Percentiles rank a stretch among this genome's conserved stretches.
Conservation (phyloP, 2,329 filamentous ascomycete species). For the Amphichorda felina region DNA sequence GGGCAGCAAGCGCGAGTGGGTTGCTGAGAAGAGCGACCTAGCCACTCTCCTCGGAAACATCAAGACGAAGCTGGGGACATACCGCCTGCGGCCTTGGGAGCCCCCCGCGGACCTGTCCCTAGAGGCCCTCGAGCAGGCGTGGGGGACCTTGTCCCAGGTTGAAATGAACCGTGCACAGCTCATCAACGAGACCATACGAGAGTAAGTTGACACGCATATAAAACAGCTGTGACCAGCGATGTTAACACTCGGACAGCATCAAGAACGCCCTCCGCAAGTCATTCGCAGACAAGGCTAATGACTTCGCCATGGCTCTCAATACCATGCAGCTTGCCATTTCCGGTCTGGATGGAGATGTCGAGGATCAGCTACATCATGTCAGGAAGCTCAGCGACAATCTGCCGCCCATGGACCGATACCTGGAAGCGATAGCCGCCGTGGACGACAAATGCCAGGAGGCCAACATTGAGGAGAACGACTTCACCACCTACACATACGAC, state of each 20-base stretch:
- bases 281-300: constrained; percentile 96
- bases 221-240: neutral
- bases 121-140: constrained; percentile 72
- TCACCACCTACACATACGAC: constrained; percentile 98
- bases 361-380: constrained; percentile 86
- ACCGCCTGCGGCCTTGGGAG: constrained; percentile 81
- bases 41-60: constrained; percentile 92
- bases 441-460: constrained; percentile 88
- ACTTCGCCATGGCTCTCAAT: constrained; percentile 90
- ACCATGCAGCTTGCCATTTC: constrained; percentile 92
- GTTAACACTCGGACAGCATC: constrained; percentile 46
- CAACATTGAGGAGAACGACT: constrained; percentile 99
- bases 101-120: constrained; percentile 75
- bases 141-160: constrained; percentile 65
- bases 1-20: constrained; percentile 86
- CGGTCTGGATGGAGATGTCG: constrained; percentile 91
- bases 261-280: constrained; percentile 87
- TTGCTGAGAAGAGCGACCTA: constrained; percentile 93
- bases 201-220: constrained; percentile 40
- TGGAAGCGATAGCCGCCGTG: constrained; percentile 75
- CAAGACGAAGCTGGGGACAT: constrained; percentile 96
- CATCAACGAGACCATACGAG: constrained; percentile 96
- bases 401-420: constrained; percentile 78
- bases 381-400: constrained; percentile 75
- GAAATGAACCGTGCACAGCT: constrained; percentile 84